These are phyloP conservation scores for Conoideocrella luteorostrata DNA, from an alignment of 2,329 filamentous ascomycete species.

Conservation along the genomic window DNA sequence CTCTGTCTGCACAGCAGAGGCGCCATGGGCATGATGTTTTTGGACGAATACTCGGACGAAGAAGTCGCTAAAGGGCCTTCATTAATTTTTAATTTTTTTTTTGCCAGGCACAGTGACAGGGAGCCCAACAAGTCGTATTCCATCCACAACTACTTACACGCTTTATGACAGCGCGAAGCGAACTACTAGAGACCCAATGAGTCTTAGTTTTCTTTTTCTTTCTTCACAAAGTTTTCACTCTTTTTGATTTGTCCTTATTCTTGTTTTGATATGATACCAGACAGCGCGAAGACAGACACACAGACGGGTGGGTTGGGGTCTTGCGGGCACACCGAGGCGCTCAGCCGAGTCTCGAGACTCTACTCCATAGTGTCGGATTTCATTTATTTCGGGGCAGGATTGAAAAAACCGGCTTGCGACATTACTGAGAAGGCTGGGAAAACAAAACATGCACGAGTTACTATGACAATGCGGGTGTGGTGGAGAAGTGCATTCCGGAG, in stretches of 20 bases:
- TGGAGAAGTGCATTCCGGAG: constrained; percentile 1
- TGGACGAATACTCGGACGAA: constrained; percentile 30
- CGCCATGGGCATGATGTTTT: constrained; percentile 28
- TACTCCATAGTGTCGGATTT: background rate
- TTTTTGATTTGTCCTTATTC: background rate
- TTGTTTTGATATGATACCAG: too few relatives aligned
- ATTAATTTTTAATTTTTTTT: background rate
- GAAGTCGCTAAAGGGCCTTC: constrained; percentile 14
- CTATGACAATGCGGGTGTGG: background rate
- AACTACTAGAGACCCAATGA: background rate
- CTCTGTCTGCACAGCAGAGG: constrained; percentile 14
- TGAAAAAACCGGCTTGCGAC: background rate
- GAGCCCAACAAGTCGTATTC: too few relatives aligned
- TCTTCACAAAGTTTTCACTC: too few relatives aligned
- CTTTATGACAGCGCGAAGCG: background rate
- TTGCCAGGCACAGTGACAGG: too few relatives aligned
- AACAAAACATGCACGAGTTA: constrained; percentile 2
- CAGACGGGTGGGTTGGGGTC: background rate
- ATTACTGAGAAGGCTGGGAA: background rate
- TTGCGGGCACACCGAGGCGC: background rate
- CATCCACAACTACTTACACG: background rate
- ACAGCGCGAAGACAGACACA: background rate
- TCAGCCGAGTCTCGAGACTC: background rate
- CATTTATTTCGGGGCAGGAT: background rate
- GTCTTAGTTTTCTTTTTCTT: background rate